Evolutionary conservation across 148 eudicot genomes (phyloP), one percentile per base, ranked within the genome.

Genomic region (Nepenthes gracilis): DNA sequence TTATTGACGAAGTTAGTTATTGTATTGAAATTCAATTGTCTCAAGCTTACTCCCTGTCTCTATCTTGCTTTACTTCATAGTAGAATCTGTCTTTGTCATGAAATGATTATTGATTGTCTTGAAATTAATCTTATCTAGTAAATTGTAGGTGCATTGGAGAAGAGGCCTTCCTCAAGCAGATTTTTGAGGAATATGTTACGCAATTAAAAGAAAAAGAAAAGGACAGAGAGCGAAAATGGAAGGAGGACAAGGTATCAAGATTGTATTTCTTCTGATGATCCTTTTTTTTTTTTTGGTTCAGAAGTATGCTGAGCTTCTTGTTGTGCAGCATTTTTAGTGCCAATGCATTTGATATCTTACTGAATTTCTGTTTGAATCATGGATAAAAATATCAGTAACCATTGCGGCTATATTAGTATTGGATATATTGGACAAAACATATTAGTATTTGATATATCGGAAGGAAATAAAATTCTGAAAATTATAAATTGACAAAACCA

Each of bases 221-320:
- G 74, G 96, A 90, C 55, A 85, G 75, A 73, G 95, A 87, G 63
- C 75, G 84, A 43, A 93, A 72, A 68, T 82, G 95, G 62, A 82
- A 75, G 72, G 98, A 88, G 68, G 98, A 93, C 49, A 93, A 86
- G 98, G 98, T 88, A 75, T 51, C 12, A 12, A 49, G 50, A 14
- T 15, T 54, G 32, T 13, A 14, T 47, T 47, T 6, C 55, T 48
- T 58, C 47, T 34, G 9, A 4, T 36, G 43, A 36, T 51, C 2
- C 23, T 23, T 23, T 23, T 23, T 23, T 23, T 23, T 23, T 23
- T 55, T 14, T 12, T 64, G 53, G 35, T 32, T 43, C 33, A 34
- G 38, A 43, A 23, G 2, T 38, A 2, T 37, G 32, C 9, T 9
- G 7, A 35, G 33, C 36, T 59, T 36, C 23, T 38, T 50, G 33